phyloP scores from a whole-genome alignment of 169 alveolate genomes.

The Eimeria maxima region DNA sequence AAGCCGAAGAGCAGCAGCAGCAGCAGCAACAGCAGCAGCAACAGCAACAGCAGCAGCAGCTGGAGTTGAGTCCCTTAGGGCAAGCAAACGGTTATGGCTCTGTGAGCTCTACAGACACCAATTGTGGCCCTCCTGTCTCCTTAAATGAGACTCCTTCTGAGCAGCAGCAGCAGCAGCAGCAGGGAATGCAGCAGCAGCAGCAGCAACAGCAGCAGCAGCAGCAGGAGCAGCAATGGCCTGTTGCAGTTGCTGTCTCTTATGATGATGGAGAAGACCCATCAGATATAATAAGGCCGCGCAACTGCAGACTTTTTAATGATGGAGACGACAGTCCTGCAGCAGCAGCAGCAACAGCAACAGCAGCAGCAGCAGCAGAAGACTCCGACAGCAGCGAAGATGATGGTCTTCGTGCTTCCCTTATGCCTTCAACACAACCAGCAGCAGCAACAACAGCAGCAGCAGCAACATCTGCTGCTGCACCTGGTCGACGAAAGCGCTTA shows the following conservation, averaged over 20 bases:
- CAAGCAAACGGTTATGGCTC: not conserved
- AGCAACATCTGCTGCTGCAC: not conserved
- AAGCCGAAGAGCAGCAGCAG: slow-evolving; percentile 28
- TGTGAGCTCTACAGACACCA: not conserved
- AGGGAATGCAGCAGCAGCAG: not conserved
- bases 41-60: slow-evolving; percentile 47
- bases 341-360: slow-evolving; percentile 28
- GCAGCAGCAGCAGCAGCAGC: no score
- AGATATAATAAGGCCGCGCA: not conserved
- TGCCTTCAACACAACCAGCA: no score
- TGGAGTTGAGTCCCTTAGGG: not conserved
- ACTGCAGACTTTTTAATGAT: not conserved
- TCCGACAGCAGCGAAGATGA: slow-evolving; percentile 10
- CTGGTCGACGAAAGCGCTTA: not conserved
- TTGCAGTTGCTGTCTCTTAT: slow-evolving; percentile 18
- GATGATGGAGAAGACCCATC: slow-evolving; percentile 2
- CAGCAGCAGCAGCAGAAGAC: slow-evolving; percentile 9
- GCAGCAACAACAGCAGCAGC: slow-evolving; percentile 9
- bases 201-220: slow-evolving; percentile 32
- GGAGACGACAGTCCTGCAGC: not conserved
- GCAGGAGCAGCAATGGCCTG: slow-evolving; percentile 38
- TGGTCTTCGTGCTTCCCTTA: not conserved
- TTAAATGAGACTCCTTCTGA: not conserved
- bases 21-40: slow-evolving; percentile 53
- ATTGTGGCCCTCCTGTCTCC: no score